phyloP scores from a whole-genome alignment of 2,329 filamentous ascomycete genomes.

The Rhynchosporium agropyri region DNA sequence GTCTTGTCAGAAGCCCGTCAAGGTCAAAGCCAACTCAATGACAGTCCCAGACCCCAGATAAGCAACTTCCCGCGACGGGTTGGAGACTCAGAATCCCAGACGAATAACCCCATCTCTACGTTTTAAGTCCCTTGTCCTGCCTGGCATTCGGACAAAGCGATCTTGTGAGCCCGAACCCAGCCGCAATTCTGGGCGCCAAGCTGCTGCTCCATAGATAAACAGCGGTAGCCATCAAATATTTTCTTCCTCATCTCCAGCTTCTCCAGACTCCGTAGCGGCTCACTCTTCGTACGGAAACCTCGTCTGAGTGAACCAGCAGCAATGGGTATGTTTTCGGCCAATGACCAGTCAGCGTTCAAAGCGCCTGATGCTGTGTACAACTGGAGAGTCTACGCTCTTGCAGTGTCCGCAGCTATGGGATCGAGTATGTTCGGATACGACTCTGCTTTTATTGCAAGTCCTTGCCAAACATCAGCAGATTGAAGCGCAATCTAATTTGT shows the following conservation, averaged over 20 bases:
- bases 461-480: neutral
- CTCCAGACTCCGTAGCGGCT: neutral
- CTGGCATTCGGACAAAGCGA: neutral
- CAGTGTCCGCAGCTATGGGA: slow-evolving; percentile 38
- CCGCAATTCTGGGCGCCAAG: slow-evolving; percentile 13
- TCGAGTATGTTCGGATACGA: slow-evolving; percentile 39
- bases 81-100: slow-evolving; percentile 3
- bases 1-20: neutral
- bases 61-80: neutral
- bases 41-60: slow-evolving; percentile 9
- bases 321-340: slow-evolving; percentile 17
- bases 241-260: neutral
- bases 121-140: neutral
- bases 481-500: neutral
- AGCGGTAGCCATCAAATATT: neutral
- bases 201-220: slow-evolving; percentile 13
- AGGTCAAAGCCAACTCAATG: neutral
- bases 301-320: neutral
- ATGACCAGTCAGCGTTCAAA: slow-evolving; percentile 14
- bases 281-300: neutral
- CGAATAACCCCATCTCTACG: neutral
- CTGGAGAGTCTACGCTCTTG: slow-evolving; percentile 39
- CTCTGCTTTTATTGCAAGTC: slow-evolving; percentile 28
- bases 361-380: slow-evolving; percentile 36
- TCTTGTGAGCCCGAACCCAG: slow-evolving; percentile 9